Evolutionary conservation across 192 early-diverging fungal genomes (phyloP), one percentile per base, ranked within the genome.

Genomic region (Dissophora ornata): DNA sequence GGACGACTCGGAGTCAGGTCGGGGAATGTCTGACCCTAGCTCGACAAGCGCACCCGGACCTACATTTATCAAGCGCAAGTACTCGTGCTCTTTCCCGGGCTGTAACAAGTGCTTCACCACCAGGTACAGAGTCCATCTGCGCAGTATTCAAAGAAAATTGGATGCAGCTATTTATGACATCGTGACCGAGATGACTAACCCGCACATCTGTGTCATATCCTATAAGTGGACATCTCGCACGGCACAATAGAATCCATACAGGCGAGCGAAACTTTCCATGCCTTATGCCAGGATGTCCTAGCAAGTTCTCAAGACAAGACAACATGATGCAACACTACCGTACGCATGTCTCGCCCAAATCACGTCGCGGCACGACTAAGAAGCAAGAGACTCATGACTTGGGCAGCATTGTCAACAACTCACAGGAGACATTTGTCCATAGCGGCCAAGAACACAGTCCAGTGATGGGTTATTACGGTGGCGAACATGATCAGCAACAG

Each of bases 311-410:
- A 36, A 82, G 93, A 50, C 90, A 92, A 36, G 93, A 94, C 80
- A 92, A 94, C 71, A 93, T 93, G 91, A 92, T 90, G 88, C 93
- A 94, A 58, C 93, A 94, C 67, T 92, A 91, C 69, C 89, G 91
- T 45, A 92, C 91, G 8, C 93, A 94, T 66, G 82, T 90, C 71
- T 91, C 90, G 44, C 70, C 87, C 24, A 89, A 89, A 65, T 89
- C 87, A 21, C 86, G 89, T 34, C 80, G 87, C 42, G 80, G 82
- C 10, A 38, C 66, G 1, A 26, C 47, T 19, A 77, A 67, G 47
- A 68, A 70, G 45, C 58, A 45, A 51, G 69, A 62, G 16, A 59
- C 32, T 36, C 67, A 33, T 38, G 19, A 34, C 11, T 54, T 45
- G 30, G 67, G 41, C 50, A 67, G 19, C 47, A 66, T 22, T 18